Base-by-base conservation (phyloP, 2,329 filamentous ascomycete species). In the Cladosporium sphaerospermum region DNA sequence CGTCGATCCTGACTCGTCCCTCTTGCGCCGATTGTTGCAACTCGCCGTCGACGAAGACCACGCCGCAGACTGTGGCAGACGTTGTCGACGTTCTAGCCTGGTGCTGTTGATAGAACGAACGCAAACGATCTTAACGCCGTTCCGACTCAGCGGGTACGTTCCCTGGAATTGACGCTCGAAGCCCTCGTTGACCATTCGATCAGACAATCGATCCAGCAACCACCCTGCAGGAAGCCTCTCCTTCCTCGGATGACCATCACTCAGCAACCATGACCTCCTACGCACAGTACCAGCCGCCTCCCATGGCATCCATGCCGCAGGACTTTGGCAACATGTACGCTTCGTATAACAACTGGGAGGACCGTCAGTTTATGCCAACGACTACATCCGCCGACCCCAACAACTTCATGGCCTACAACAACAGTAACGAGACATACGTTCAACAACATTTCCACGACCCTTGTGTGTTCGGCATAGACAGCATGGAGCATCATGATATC, bases 361-460 rank as follows among this genome's bases (percentile, higher is more conserved):
- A 66, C 16, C 61, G 62, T 32, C 52, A 56, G 9, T 67, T 62
- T 56, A 56, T 64, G 3, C 59, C 61, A 6, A 54, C 56, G 5
- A 56, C 58, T 9, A 56, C 59, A 9, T 66, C 62, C 56, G 48
- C 54, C 14, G 60, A 65, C 33, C 61, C 61, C 39, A 37, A 57
- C 4, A 34, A 57, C 5, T 66, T 65, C 55, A 49, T 65, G 32
- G 56, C 54, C 52, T 47, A 66, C 34, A 33, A 62, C 7, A 58
- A 67, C 23, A 58, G 69, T 13, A 54, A 63, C 33, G 66, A 73
- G 37, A 64, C 72, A 45, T 67, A 68, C 54, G 37, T 71, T 66
- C 54, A 60, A 66, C 54, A 28, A 28, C 23, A 28, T 28, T 28
- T 28, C 7, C 23, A 28, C 23, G 23, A 28, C 23, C 23, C 23